Evolutionary conservation across 1,284 basidiomycete species (phyloP).

Genomic region (Rhizoctonia solani): DNA sequence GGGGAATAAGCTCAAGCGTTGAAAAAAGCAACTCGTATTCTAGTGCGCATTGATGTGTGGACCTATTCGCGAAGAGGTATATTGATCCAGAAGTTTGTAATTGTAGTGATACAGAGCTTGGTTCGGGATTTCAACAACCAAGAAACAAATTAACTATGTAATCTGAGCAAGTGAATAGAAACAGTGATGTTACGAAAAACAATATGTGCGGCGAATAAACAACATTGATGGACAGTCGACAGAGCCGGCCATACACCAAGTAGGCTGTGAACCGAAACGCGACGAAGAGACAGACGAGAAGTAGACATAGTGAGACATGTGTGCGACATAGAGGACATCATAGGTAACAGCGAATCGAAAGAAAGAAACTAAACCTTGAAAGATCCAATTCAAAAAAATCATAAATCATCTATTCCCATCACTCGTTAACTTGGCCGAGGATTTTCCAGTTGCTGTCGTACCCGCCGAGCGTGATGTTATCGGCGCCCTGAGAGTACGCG

Average conservation of each 20-base stretch:
- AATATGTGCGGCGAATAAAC: slow-evolving; percentile 34
- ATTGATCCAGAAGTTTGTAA: too few relatives aligned
- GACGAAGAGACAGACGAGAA: not conserved
- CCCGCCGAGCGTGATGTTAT: slow-evolving; percentile 10
- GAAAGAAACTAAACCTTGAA: not conserved
- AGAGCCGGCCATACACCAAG: too few relatives aligned
- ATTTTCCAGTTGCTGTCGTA: slow-evolving; percentile 1
- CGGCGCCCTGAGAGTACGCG: slow-evolving; percentile 27
- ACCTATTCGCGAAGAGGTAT: slow-evolving; percentile 4
- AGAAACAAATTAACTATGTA: slow-evolving; percentile 25
- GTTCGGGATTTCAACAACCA: slow-evolving; percentile 2
- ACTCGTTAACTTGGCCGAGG: slow-evolving; percentile 12
- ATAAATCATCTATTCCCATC: slow-evolving; percentile 16
- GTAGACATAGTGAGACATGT: not conserved
- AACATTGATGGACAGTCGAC: not conserved
- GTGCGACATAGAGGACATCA: slow-evolving; percentile 7
- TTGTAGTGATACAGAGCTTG: not conserved
- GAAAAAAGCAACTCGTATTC: too few relatives aligned
- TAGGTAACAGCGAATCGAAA: slow-evolving; percentile 31
- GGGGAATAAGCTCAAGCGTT: too few relatives aligned
- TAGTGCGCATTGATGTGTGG: too few relatives aligned
- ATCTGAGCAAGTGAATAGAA: too few relatives aligned
- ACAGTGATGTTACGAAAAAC: slow-evolving; percentile 34
- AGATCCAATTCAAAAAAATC: slow-evolving; percentile 6
- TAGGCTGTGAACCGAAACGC: too few relatives aligned